These are phyloP conservation scores for Fomitopsis serialis DNA, from an alignment of 768 basidiomycete genomes.

Conservation along the genomic window DNA sequence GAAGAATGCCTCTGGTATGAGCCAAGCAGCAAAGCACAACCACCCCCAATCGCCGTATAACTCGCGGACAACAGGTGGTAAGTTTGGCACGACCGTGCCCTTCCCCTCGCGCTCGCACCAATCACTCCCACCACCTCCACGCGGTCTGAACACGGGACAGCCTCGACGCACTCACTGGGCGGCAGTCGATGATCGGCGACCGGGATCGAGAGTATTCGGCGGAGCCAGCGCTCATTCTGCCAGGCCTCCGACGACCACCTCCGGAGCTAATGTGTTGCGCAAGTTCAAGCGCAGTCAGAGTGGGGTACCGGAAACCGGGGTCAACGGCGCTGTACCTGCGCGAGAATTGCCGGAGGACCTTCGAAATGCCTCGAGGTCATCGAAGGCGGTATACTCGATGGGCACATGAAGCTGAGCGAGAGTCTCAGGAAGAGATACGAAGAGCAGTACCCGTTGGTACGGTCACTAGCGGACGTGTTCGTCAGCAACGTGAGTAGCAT, in stretches of 20 bases:
- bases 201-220: slow-evolving; percentile 34
- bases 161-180: slow-evolving; percentile 75
- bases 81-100: slow-evolving; percentile 48
- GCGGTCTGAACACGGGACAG: slow-evolving; percentile 40
- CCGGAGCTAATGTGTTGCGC: slow-evolving; percentile 45
- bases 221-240: slow-evolving; percentile 13
- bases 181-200: slow-evolving; percentile 53
- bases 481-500: slow-evolving; percentile 76
- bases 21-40: slow-evolving; percentile 43
- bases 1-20: slow-evolving; percentile 20
- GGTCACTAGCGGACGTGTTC: slow-evolving; percentile 94
- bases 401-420: slow-evolving; percentile 81
- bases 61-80: slow-evolving; percentile 35
- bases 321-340: slow-evolving; percentile 55
- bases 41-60: slow-evolving; percentile 81
- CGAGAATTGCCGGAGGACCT: slow-evolving; percentile 86
- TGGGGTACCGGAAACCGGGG: slow-evolving; percentile 27
- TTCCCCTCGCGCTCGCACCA: slow-evolving; percentile 80
- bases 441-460: slow-evolving; percentile 91
- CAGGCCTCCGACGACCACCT: slow-evolving; percentile 34
- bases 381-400: slow-evolving; percentile 80
- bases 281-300: slow-evolving; percentile 67
- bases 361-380: slow-evolving; percentile 81
- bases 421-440: slow-evolving; percentile 88
- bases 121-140: slow-evolving; percentile 65